A percentile compares a stretch with the other conserved stretches of the same genome.
Conservation (phyloP, 139 green algal genomes). For the Closterium sp. region DNA sequence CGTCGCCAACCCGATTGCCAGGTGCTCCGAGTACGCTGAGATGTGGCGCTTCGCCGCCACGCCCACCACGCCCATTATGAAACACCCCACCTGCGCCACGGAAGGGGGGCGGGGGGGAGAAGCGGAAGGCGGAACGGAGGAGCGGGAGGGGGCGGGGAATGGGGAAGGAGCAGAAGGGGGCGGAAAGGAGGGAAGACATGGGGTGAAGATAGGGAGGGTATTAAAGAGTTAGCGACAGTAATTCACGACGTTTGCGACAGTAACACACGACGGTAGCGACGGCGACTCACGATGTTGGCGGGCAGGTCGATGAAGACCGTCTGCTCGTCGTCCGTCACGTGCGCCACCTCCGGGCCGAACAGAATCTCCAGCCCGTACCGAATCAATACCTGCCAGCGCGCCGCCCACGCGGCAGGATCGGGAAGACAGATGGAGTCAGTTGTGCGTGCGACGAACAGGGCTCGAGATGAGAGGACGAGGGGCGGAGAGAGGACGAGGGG, state of each 20-base stretch:
- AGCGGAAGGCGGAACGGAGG: neutral
- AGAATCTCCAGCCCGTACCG: conserved; percentile 30
- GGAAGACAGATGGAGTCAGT: neutral
- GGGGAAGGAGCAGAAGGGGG: neutral
- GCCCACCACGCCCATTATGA: conserved; percentile 43
- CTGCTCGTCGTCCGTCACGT: conserved; percentile 35
- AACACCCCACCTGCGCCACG: conserved; percentile 29
- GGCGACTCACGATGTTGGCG: conserved; percentile 33
- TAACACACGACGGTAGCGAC: neutral
- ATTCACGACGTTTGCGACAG: too few species aligned
- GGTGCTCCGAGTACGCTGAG: conserved; percentile 28
- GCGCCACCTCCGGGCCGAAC: conserved; percentile 3
- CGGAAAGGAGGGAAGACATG: neutral
- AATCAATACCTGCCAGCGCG: conserved; percentile 26
- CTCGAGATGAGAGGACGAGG: too few species aligned
- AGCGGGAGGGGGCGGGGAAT: neutral
- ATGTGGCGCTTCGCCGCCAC: conserved; percentile 32
- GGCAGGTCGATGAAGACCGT: conserved; percentile 38
- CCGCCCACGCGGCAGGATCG: neutral
- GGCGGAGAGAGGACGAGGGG: neutral
- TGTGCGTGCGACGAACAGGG: too few species aligned
- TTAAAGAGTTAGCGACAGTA: neutral
- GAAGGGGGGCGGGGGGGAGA: neutral
- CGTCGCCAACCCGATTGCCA: conserved; percentile 39
- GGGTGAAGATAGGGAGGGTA: neutral